Evolutionary conservation across 345 rosid species (phyloP), one percentile per base, ranked within the genome.

Genomic region (Mercurialis annua): DNA sequence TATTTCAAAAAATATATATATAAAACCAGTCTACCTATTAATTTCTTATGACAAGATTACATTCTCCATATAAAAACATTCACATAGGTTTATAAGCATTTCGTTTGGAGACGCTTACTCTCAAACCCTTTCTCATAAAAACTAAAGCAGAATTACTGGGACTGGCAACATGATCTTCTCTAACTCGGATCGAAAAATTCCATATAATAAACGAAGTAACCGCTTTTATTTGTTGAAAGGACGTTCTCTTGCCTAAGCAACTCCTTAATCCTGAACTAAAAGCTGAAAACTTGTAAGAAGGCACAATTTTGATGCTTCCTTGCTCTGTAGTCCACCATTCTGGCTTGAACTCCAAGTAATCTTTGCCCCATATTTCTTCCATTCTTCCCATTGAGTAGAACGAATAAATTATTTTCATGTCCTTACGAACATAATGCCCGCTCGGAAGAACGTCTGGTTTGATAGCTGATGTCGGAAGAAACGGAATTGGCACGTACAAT

Each of bases 281-380:
- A 1, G 64, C 49, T 31, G 21, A 27, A 24, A 63, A 71, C 63
- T 71, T 71, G 57, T 62, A 71, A 7, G 74, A 54, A 1, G 68
- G 60, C 2, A 62, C 68, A 17, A 54, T 56, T 5, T 34, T 33
- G 21, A 71, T 51, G 8, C 24, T 23, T 21, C 68, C 63, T 2
- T 33, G 9, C 23, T 63, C 31, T 9, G 52, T 27, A 24, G 64
- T 64, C 74, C 74, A 71, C 47, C 74, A 54, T 54, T 71, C 74
- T 10, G 74, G 74, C 56, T 47, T 63, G 33, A 71, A 71, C 44
- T 71, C 64, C 21, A 55, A 54, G 33, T 64, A 71, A 64, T 71
- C 74, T 31, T 54, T 18, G 1, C 69, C 74, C 74, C 74, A 71
- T 29, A 63, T 54, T 15, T 53, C 60, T 26, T 62, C 44, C 73